phyloP scores from a whole-genome alignment of 1,139 yeast genomes.

The Protomyces gravidus region DNA sequence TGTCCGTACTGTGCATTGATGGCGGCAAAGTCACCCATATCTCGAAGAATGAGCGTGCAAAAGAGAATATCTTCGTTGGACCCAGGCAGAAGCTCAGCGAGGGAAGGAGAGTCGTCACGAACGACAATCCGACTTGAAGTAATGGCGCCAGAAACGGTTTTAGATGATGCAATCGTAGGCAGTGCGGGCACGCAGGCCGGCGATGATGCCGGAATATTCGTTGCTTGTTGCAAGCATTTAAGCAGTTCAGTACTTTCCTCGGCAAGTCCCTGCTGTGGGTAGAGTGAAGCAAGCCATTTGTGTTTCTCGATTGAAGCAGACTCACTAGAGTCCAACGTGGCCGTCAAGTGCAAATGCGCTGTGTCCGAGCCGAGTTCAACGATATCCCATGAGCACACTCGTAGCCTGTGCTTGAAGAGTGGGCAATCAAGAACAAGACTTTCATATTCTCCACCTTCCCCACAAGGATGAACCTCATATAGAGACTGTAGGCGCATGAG shows the following conservation, averaged over 20 bases:
- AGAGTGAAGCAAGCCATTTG: neutral
- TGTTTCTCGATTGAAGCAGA: neutral
- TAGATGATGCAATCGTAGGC: neutral
- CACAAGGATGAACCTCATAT: conserved; percentile 89
- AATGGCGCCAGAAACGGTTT: neutral
- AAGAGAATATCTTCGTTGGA: conserved; percentile 48
- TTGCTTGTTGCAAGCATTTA: neutral
- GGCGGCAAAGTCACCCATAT: conserved; percentile 59
- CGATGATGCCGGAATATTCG: neutral
- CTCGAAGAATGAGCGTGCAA: conserved; percentile 55
- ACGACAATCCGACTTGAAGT: neutral
- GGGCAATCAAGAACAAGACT: conserved; percentile 88
- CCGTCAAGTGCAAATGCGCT: conserved; percentile 52
- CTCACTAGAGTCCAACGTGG: conserved; percentile 41
- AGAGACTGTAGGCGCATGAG: conserved; percentile 55
- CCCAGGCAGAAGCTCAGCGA: conserved; percentile 30
- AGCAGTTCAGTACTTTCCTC: neutral
- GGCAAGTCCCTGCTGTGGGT: neutral
- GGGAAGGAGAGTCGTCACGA: conserved; percentile 5
- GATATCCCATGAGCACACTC: conserved; percentile 46
- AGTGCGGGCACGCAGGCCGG: neutral
- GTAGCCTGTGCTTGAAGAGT: conserved; percentile 58
- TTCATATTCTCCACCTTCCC: conserved; percentile 98
- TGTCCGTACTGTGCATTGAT: conserved; percentile 59
- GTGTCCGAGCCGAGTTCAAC: conserved; percentile 59